Evolutionary conservation across 306 rosid genomes (phyloP).

Genomic region (Astragalus glycyphyllos): DNA sequence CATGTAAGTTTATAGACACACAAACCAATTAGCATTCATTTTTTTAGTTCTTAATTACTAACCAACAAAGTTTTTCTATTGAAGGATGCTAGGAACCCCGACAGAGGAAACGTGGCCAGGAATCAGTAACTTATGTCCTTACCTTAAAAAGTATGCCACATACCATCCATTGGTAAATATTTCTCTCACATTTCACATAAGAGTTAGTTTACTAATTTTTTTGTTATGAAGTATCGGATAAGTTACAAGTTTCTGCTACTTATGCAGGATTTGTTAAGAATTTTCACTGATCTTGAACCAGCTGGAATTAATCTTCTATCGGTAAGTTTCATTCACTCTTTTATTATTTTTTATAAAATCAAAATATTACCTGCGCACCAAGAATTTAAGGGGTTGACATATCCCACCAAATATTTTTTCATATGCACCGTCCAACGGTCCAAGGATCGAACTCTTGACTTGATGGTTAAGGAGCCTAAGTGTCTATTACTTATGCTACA

Average conservation of each 20-base stretch:
- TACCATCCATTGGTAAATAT: background rate
- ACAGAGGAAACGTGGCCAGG: slow-evolving; percentile 40
- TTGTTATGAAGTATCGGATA: background rate
- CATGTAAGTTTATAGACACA: slow-evolving; percentile 11
- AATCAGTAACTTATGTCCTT: background rate
- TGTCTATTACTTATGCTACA: too few species aligned
- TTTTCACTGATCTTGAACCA: slow-evolving; percentile 12
- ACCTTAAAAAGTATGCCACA: background rate
- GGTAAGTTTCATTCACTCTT: slow-evolving; percentile 16
- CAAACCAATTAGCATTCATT: too few species aligned
- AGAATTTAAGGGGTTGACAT: too few species aligned
- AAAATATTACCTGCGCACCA: too few species aligned
- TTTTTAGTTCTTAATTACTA: background rate
- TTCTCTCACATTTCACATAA: slow-evolving; percentile 1
- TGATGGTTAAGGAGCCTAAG: too few species aligned
- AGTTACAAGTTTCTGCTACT: background rate
- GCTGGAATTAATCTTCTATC: slow-evolving; percentile 34
- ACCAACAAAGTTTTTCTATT: slow-evolving; percentile 2
- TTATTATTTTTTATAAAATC: too few species aligned
- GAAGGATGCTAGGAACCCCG: slow-evolving; percentile 45
- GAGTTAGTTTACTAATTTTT: background rate
- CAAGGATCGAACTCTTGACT: too few species aligned
- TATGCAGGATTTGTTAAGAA: slow-evolving; percentile 18
- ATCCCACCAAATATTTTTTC: too few species aligned
- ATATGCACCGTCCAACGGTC: too few species aligned